Conservation (phyloP, 176 grass and related monocot species). For the Pontederia paniculata region DNA sequence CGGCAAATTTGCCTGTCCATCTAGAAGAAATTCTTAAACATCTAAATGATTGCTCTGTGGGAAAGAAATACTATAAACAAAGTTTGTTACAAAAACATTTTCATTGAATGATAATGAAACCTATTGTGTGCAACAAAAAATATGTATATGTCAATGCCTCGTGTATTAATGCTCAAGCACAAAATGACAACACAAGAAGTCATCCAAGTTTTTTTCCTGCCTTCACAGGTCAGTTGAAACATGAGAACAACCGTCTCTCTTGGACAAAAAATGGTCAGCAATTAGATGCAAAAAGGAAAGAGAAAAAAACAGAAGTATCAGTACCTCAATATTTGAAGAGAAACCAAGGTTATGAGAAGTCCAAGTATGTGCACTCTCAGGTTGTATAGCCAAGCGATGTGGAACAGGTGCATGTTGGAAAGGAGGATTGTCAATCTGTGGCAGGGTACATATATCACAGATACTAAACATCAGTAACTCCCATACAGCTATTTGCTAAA, state of each 20-base stretch:
- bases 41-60: too few species aligned
- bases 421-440: background rate
- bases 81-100: too few species aligned
- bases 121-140: too few species aligned
- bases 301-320: background rate
- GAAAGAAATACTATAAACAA: too few species aligned
- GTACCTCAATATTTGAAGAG: conserved; percentile 3
- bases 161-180: too few species aligned
- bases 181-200: too few species aligned
- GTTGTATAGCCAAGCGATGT: background rate
- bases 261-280: background rate
- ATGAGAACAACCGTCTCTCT: background rate
- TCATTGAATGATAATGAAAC: too few species aligned
- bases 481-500: background rate
- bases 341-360: background rate
- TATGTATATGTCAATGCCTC: too few species aligned
- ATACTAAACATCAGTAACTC: background rate
- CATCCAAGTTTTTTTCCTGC: background rate
- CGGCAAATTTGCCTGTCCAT: too few species aligned
- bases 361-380: background rate
- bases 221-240: background rate
- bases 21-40: too few species aligned
- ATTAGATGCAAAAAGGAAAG: background rate
- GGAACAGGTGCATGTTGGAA: background rate
- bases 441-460: background rate